A percentile compares a stretch with the other conserved stretches of the same genome.
phyloP scores from a whole-genome alignment of 2,329 filamentous ascomycete species.

The Lasiodiplodia hormozganensis region DNA sequence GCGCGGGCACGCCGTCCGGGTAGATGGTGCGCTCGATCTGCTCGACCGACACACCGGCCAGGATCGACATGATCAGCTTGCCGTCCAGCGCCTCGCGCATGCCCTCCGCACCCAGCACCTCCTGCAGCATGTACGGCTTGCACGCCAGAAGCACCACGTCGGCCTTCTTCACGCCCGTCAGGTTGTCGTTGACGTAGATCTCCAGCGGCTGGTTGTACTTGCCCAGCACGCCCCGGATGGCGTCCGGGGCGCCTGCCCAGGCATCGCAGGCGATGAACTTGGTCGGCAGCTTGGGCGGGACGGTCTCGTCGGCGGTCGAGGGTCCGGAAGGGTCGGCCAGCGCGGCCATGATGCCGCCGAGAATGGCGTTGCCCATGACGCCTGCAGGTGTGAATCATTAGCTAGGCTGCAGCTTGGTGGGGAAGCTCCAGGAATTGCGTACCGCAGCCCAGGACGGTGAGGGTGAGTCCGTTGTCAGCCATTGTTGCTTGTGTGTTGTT shows the following conservation, averaged over 20 bases:
- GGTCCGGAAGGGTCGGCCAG: slow-evolving; percentile 58
- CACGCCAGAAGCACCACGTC: slow-evolving; percentile 80
- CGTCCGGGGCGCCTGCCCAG: slow-evolving; percentile 71
- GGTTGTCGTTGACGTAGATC: slow-evolving; percentile 75
- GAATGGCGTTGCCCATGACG: slow-evolving; percentile 85
- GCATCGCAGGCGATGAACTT: slow-evolving; percentile 84
- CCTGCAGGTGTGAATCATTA: slow-evolving; percentile 55
- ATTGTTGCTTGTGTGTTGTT: not conserved
- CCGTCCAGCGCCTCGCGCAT: slow-evolving; percentile 76
- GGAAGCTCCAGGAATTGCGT: slow-evolving; percentile 43
- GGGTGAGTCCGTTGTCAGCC: slow-evolving; percentile 62
- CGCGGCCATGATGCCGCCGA: slow-evolving; percentile 78
- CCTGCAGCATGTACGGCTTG: slow-evolving; percentile 77
- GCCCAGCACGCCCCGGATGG: slow-evolving; percentile 70
- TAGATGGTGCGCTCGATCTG: slow-evolving; percentile 73
- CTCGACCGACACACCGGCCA: slow-evolving; percentile 74
- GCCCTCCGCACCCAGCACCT: slow-evolving; percentile 70
- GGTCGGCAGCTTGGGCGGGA: slow-evolving; percentile 68
- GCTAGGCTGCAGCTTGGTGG: not conserved
- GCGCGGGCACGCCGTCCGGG: slow-evolving; percentile 56
- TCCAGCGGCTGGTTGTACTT: slow-evolving; percentile 68
- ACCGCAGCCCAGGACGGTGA: slow-evolving; percentile 85
- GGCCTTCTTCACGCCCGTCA: slow-evolving; percentile 69
- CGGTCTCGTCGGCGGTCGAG: slow-evolving; percentile 43
- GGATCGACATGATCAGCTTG: slow-evolving; percentile 83